These are phyloP conservation scores for Diplodia intermedia DNA, from an alignment of 2,329 filamentous ascomycete genomes.

Conservation along the genomic window DNA sequence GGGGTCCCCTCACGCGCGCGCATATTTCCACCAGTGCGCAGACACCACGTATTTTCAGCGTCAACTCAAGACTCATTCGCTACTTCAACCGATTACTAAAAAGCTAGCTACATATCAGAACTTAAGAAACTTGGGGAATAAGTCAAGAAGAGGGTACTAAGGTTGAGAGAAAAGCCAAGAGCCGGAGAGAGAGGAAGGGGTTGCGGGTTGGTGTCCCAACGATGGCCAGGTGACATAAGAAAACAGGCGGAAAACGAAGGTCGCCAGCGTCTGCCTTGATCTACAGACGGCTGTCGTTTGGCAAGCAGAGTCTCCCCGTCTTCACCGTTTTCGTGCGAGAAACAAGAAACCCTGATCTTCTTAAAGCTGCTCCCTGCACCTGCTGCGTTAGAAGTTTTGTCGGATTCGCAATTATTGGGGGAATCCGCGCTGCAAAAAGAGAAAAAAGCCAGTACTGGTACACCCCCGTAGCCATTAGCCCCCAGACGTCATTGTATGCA, in stretches of 20 bases:
- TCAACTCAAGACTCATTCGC: slow-evolving; percentile 31
- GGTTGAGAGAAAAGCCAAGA: slow-evolving; percentile 23
- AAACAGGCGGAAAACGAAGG: slow-evolving; percentile 27
- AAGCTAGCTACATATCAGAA: slow-evolving; percentile 32
- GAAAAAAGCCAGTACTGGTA: slow-evolving; percentile 33
- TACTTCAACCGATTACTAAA: slow-evolving; percentile 33
- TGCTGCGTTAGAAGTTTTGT: slow-evolving; percentile 32
- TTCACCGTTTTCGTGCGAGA: slow-evolving; percentile 15
- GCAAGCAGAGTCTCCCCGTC: slow-evolving; percentile 26
- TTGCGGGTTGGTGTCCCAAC: neutral
- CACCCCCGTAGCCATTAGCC: slow-evolving; percentile 27
- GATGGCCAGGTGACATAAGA: slow-evolving; percentile 28
- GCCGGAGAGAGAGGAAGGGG: slow-evolving; percentile 10
- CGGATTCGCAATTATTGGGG: slow-evolving; percentile 21
- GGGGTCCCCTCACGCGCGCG: neutral
- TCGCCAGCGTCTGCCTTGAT: slow-evolving; percentile 17
- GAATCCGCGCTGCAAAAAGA: slow-evolving; percentile 30
- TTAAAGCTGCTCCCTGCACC: slow-evolving; percentile 31
- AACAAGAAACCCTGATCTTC: slow-evolving; percentile 27
- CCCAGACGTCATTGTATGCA: slow-evolving; percentile 17
- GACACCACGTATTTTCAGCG: slow-evolving; percentile 6
- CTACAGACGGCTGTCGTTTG: slow-evolving; percentile 7
- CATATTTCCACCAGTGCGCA: neutral
- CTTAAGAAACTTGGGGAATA: slow-evolving; percentile 33
- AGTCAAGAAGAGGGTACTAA: slow-evolving; percentile 31